These are phyloP conservation scores for Starmera amethionina DNA, from an alignment of 805 yeast species.

Conservation along the genomic window DNA sequence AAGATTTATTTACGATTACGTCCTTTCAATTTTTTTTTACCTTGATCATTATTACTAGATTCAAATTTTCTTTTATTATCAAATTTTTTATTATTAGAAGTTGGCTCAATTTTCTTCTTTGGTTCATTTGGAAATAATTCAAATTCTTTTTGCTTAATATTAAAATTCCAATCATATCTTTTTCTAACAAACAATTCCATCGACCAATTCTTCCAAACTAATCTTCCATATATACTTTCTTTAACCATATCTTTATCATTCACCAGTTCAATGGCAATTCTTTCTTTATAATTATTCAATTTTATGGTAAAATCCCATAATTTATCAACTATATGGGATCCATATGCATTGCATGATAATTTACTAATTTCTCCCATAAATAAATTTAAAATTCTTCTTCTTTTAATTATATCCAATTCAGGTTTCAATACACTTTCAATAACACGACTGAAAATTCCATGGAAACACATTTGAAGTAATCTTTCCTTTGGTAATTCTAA, in stretches of 20 bases:
- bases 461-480: conserved; percentile 66
- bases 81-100: background rate
- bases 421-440: conserved; percentile 57
- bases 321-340: conserved; percentile 83
- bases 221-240: conserved; percentile 77
- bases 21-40: conserved; percentile 19
- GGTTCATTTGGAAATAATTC: conserved; percentile 29
- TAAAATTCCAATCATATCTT: conserved; percentile 72
- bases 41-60: conserved; percentile 1
- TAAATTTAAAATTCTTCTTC: conserved; percentile 62
- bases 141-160: conserved; percentile 43
- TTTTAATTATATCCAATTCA: conserved; percentile 38
- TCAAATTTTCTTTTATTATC: conserved; percentile 8
- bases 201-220: conserved; percentile 93
- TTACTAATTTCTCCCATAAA: conserved; percentile 46
- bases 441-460: conserved; percentile 87
- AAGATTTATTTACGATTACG: conserved; percentile 15
- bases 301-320: conserved; percentile 73
- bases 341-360: conserved; percentile 77
- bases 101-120: conserved; percentile 2
- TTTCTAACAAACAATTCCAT: conserved; percentile 71
- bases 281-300: conserved; percentile 76
- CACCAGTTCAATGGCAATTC: conserved; percentile 61
- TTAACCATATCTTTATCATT: conserved; percentile 59
- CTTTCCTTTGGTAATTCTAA: conserved; percentile 51